Evolutionary conservation across 495 filamentous ascomycete species (phyloP).

Genomic region (Trichoderma parareesei): DNA sequence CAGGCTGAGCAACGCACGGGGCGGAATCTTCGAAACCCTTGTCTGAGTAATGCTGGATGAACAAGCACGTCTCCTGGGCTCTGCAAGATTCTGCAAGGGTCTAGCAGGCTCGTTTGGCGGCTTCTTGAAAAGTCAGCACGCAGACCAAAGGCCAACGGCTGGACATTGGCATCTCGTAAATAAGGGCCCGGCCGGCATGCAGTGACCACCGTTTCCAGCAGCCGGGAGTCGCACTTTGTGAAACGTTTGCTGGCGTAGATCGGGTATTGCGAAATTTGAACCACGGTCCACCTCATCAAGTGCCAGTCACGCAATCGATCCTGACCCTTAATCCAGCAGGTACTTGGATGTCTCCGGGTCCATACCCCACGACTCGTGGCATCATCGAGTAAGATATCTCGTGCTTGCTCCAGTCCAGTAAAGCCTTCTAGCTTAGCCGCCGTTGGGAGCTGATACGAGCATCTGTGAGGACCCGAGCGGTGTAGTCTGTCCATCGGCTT

Average conservation of each 20-base stretch:
- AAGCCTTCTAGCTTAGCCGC: background rate
- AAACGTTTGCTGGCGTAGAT: background rate
- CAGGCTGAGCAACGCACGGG: background rate
- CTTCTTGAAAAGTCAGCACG: background rate
- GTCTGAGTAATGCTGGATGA: background rate
- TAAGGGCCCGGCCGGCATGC: background rate
- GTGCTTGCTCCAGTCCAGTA: background rate
- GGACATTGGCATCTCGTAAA: background rate
- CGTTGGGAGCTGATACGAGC: background rate
- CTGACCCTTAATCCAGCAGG: background rate
- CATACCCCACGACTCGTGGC: slow-evolving; percentile 7
- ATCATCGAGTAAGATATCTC: slow-evolving; percentile 9
- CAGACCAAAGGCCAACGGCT: background rate
- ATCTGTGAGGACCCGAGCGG: background rate
- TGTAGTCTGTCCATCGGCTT: background rate
- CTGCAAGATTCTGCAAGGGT: background rate
- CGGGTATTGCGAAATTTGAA: slow-evolving; percentile 6
- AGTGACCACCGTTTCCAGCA: background rate
- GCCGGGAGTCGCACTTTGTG: background rate
- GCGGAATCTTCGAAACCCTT: background rate
- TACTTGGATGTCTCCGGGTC: background rate
- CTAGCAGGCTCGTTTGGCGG: background rate
- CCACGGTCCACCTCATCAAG: slow-evolving; percentile 8
- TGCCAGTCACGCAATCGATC: slow-evolving; percentile 7
- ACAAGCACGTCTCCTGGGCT: background rate